phyloP scores from a whole-genome alignment of 208 protist species.

The Trypanosoma cruzi region DNA sequence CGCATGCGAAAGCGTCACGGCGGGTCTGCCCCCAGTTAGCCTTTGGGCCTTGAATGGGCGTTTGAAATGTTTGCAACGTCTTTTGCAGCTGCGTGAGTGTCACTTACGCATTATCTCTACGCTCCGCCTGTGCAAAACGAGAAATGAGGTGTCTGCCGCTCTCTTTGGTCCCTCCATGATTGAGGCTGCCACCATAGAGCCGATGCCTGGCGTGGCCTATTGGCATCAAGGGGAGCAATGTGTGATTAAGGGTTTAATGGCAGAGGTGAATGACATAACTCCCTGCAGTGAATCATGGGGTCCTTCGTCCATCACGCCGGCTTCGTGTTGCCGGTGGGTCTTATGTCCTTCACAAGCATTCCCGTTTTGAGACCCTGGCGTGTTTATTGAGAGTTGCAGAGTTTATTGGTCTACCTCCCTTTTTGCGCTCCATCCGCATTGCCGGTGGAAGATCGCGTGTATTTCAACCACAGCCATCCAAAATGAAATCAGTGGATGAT shows the following conservation, averaged over 20 bases:
- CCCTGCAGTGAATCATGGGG: conserved; percentile 58
- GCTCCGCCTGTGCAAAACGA: conserved; percentile 33
- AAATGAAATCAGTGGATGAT: neutral
- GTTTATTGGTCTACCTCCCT: conserved; percentile 85
- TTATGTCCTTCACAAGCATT: conserved; percentile 56
- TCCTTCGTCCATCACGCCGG: conserved; percentile 29
- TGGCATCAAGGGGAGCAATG: conserved; percentile 50
- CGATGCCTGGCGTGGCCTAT: conserved; percentile 42
- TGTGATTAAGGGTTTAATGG: conserved; percentile 43
- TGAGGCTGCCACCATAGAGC: conserved; percentile 34
- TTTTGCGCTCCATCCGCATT: conserved; percentile 80
- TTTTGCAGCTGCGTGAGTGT: conserved; percentile 45
- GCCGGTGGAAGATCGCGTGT: conserved; percentile 4
- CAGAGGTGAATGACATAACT: conserved; percentile 27
- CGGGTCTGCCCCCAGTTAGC: conserved; percentile 28
- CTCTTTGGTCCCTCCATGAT: conserved; percentile 35
- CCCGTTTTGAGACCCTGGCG: conserved; percentile 39
- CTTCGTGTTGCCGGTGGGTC: conserved; percentile 57
- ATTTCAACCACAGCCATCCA: neutral
- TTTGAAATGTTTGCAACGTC: conserved; percentile 37
- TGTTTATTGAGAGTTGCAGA: conserved; percentile 51
- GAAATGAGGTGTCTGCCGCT: conserved; percentile 24
- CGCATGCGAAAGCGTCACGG: neutral
- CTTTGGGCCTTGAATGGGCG: conserved; percentile 40
- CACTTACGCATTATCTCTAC: conserved; percentile 37